Evolutionary conservation across 2,329 filamentous ascomycete species (phyloP).

Genomic region (Remersonia thermophila): DNA sequence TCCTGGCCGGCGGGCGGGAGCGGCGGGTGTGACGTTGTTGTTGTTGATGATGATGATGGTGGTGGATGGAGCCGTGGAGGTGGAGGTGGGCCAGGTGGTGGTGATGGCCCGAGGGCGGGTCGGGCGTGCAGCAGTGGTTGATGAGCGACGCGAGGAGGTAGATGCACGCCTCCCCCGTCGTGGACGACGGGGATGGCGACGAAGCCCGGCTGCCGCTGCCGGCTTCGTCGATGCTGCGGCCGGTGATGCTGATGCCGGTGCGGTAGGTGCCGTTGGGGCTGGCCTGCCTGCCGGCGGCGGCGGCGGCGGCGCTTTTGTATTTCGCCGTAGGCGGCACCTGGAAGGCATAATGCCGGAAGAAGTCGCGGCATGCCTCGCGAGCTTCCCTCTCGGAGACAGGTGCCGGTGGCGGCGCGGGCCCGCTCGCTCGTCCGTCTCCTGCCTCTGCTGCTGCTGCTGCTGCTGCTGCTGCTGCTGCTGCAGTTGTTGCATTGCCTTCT

Average conservation of each 20-base stretch:
- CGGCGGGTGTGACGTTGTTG: not conserved
- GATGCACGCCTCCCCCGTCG: constrained; percentile 9
- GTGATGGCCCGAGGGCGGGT: not conserved
- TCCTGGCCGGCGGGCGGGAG: too few species aligned
- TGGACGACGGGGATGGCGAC: not conserved
- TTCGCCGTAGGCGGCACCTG: not conserved
- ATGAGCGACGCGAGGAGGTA: constrained; percentile 17
- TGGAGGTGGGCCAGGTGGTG: not conserved
- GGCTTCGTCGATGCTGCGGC: not conserved
- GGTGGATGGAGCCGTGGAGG: not conserved
- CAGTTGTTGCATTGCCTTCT: too few species aligned
- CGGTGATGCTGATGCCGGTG: not conserved
- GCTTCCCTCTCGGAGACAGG: constrained; percentile 3
- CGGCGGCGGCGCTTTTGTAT: not conserved
- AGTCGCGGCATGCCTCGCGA: constrained; percentile 11
- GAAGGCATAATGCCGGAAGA: constrained; percentile 16
- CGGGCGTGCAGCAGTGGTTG: constrained; percentile 18
- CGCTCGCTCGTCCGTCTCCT: too few species aligned
- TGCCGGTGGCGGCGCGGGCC: too few species aligned
- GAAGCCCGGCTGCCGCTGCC: not conserved
- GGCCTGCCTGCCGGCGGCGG: not conserved
- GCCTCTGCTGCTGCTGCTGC: too few species aligned
- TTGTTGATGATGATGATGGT: not conserved
- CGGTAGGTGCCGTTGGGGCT: not conserved
- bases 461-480: too few species aligned